These are phyloP conservation scores for Naganishia vaughanmartiniae DNA, from an alignment of 768 basidiomycete species.

Conservation along the genomic window DNA sequence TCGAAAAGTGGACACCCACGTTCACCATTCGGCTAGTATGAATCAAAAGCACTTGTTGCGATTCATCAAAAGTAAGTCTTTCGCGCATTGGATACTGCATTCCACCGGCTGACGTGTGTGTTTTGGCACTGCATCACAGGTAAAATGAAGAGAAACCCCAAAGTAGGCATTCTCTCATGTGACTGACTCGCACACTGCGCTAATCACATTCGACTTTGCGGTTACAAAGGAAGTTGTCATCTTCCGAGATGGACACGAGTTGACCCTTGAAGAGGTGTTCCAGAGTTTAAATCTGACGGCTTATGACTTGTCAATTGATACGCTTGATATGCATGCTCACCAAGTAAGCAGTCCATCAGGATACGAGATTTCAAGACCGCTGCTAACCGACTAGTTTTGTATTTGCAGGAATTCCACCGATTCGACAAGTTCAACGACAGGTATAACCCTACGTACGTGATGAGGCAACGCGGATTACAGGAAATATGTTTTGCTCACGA, in stretches of 20 bases:
- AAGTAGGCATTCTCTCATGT: slow-evolving; percentile 33
- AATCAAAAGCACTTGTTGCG: slow-evolving; percentile 98
- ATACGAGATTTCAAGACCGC: background rate
- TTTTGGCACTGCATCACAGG: background rate
- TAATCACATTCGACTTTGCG: background rate
- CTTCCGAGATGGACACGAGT: slow-evolving; percentile 81
- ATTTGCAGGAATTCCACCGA: slow-evolving; percentile 79
- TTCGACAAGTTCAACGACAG: slow-evolving; percentile 98
- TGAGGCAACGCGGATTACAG: background rate
- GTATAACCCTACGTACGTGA: slow-evolving; percentile 72
- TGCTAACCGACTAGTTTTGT: background rate
- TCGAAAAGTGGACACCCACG: slow-evolving; percentile 97
- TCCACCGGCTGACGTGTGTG: background rate
- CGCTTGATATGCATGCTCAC: slow-evolving; percentile 98
- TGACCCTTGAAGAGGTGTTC: slow-evolving; percentile 89
- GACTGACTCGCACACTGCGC: background rate
- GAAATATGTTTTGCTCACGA: slow-evolving; percentile 29
- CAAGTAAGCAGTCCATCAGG: slow-evolving; percentile 56
- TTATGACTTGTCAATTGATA: slow-evolving; percentile 97
- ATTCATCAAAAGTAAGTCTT: slow-evolving; percentile 84
- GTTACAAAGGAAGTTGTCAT: slow-evolving; percentile 80
- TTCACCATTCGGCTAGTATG: slow-evolving; percentile 98
- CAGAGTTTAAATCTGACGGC: slow-evolving; percentile 89
- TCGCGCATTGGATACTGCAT: slow-evolving; percentile 43
- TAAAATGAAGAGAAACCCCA: slow-evolving; percentile 49